A percentile compares a stretch with the other conserved stretches of the same genome.
Evolutionary conservation across 2,329 filamentous ascomycete species (phyloP).

Genomic region (Nigrospora sphaerica): DNA sequence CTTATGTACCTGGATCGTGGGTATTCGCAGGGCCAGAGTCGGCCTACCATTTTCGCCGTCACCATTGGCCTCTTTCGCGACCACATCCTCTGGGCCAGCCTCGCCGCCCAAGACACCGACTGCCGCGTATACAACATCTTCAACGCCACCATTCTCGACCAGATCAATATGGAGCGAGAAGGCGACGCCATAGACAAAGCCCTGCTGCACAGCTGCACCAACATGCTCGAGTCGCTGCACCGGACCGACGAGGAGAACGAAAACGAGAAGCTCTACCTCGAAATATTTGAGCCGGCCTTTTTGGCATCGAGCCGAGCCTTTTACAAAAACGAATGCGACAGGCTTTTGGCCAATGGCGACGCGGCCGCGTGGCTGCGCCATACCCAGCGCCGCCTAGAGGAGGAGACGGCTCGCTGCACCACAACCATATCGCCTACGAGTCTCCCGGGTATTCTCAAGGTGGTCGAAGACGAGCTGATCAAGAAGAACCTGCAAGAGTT

Average conservation of each 20-base stretch:
- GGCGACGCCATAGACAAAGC: constrained; percentile 83
- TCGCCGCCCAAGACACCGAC: constrained; percentile 34
- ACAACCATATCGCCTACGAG: constrained; percentile 74
- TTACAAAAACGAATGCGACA: constrained; percentile 69
- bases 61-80: constrained; percentile 87
- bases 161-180: constrained; percentile 86
- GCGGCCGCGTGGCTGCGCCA: constrained; percentile 76
- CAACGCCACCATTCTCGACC: constrained; percentile 76
- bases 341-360: constrained; percentile 69
- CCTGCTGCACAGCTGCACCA: constrained; percentile 73
- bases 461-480: constrained; percentile 80
- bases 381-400: constrained; percentile 64
- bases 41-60: constrained; percentile 73
- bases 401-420: constrained; percentile 76
- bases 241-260: constrained; percentile 74
- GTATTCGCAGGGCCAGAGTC: constrained; percentile 62
- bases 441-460: constrained; percentile 61
- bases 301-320: constrained; percentile 63
- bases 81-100: constrained; percentile 62
- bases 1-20: constrained; percentile 96
- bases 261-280: constrained; percentile 74
- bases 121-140: constrained; percentile 65
- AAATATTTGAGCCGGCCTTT: constrained; percentile 74
- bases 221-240: constrained; percentile 87
- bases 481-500: constrained; percentile 71